Evolutionary conservation across 2,329 filamentous ascomycete species (phyloP), one percentile per base, ranked within the genome.

Genomic region (Xylariaceae sp.): DNA sequence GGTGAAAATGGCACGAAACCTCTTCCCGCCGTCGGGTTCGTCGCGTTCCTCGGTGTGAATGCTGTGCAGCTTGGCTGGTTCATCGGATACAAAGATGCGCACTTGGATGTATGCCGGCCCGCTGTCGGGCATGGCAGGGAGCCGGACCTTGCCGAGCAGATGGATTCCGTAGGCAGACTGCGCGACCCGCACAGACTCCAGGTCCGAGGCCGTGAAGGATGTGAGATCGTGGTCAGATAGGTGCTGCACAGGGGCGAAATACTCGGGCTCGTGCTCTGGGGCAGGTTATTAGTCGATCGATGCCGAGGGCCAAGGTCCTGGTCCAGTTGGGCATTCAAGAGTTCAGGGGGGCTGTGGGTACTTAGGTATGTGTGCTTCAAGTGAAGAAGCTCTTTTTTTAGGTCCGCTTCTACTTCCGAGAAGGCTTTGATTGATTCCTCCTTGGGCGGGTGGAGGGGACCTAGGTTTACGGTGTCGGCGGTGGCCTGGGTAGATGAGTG

Each of bases 391-490:
- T 70, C 65, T 61, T 73, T 74, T 71, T 80, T 80, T 41, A 82
- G 69, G n/a, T 80, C 76, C 6, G 68, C 67, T 58, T 78, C 70
- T 51, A 81, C 68, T 50, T 78, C 71, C 41, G 71, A 64, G 67
- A 80, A 81, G 31, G 73, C 74, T 52, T 71, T 71, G 63, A 81
- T 71, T 6, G 78, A 74, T 50, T 80, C 78, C 55, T 76, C 73
- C 64, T 74, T 79, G 51, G 76, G 76, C 42, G 69, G 65, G 57
- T 82, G 80, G 45, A 73, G 65, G 35, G 71, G 66, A 49, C 76
- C 74, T 39, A 82, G 69, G 27, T 79, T 68, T 48, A 78, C 76
- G 6, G 79, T 83, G n/a, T 80, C 77, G 47, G 73, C 72, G 53
- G 76, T 78, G 44, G 77, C 77, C 77, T 79, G 31, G n/a, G 12